These are phyloP conservation scores for Cyclanthera cordifolia DNA, from an alignment of 306 rosid species.

Conservation along the genomic window DNA sequence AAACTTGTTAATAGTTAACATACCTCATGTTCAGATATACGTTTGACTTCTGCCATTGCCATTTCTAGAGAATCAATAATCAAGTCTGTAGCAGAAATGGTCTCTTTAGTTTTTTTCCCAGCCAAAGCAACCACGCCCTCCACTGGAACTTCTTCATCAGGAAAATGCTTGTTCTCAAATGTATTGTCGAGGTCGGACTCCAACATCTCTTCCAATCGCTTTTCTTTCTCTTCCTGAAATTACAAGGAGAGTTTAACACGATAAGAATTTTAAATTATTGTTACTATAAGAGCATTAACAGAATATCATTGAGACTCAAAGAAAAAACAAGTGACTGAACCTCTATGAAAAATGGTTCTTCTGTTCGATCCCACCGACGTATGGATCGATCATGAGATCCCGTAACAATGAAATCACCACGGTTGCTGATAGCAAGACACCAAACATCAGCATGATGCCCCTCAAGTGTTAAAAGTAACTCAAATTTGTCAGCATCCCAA, in stretches of 20 bases:
- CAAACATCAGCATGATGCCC: constrained; percentile 93
- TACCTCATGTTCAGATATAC: constrained; percentile 62
- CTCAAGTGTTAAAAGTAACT: constrained; percentile 78
- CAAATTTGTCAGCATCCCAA: constrained; percentile 98
- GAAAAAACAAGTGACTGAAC: constrained; percentile 29
- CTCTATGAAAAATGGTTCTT: constrained; percentile 93
- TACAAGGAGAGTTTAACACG: constrained; percentile 15
- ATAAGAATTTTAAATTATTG: not conserved
- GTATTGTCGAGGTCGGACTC: constrained; percentile 68
- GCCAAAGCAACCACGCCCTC: constrained; percentile 88
- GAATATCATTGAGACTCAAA: not conserved
- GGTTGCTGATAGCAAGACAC: constrained; percentile 80
- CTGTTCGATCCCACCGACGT: constrained; percentile 98
- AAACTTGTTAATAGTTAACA: not conserved
- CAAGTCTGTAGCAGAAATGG: constrained; percentile 73
- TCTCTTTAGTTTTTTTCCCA: constrained; percentile 80
- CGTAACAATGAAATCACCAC: constrained; percentile 82
- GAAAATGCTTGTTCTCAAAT: constrained; percentile 44
- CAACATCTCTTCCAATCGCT: constrained; percentile 72
- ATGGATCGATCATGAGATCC: constrained; percentile 94
- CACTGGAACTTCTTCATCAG: constrained; percentile 80
- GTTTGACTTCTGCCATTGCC: constrained; percentile 60
- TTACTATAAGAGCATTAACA: not conserved
- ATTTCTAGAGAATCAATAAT: constrained; percentile 72
- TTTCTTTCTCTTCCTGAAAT: constrained; percentile 95